Conservation (phyloP, 257 asterid species). For the Solanum tarapatanum region DNA sequence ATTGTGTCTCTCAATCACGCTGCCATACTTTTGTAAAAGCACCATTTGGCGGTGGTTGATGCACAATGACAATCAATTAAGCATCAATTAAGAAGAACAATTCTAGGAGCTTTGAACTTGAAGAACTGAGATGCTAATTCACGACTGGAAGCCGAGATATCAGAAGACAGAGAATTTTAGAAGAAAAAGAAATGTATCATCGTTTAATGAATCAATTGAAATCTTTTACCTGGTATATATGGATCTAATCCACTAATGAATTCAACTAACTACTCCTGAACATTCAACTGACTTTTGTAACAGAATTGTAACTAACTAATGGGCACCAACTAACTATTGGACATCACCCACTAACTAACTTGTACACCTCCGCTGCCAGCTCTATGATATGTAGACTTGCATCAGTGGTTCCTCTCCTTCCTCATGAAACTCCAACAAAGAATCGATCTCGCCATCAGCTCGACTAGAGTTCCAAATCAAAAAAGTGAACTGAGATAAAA, state of each 20-base stretch:
- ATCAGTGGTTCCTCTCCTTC: neutral
- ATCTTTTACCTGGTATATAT: neutral
- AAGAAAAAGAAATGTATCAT: no score
- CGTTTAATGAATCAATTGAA: neutral
- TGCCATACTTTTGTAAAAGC: no score
- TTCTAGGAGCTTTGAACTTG: no score
- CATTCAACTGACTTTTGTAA: no score
- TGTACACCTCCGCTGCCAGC: neutral
- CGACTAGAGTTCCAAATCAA: neutral
- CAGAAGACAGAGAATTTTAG: no score
- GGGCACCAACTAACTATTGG: no score
- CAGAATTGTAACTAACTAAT: no score
- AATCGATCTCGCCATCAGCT: neutral
- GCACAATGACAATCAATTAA: neutral
- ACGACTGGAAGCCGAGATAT: no score
- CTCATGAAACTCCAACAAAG: neutral
- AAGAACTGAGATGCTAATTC: no score
- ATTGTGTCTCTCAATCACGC: neutral
- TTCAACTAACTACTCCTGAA: no score
- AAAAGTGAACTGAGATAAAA: neutral
- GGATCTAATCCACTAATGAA: neutral
- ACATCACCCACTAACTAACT: neutral
- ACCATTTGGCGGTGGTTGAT: neutral
- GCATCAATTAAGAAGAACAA: neutral
- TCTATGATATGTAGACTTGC: neutral